phyloP scores from a whole-genome alignment of 2,329 filamentous ascomycete genomes.

The Colletotrichum gigasporum region DNA sequence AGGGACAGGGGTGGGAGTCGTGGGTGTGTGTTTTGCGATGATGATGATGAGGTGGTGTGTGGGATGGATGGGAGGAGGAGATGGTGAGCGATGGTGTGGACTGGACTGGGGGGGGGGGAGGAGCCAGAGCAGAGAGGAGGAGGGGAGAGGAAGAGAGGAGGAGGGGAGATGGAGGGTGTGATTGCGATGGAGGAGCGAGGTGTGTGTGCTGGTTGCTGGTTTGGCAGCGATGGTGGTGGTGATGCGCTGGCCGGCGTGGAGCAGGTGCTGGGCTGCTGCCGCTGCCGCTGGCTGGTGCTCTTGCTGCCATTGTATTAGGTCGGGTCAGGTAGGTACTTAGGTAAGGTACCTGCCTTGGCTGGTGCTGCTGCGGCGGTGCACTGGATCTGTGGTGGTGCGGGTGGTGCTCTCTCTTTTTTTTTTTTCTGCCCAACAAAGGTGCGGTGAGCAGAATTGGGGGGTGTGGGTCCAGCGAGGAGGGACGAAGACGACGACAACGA shows the following conservation, averaged over 20 bases:
- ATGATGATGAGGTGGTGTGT: slow-evolving; percentile 20
- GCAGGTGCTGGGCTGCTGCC: not conserved
- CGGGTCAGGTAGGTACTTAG: too few species aligned
- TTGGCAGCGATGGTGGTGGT: slow-evolving; percentile 5
- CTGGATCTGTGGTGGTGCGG: too few species aligned
- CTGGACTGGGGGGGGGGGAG: not conserved
- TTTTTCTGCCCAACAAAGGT: slow-evolving; percentile 21
- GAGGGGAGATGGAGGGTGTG: slow-evolving; percentile 15
- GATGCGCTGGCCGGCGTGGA: slow-evolving; percentile 22
- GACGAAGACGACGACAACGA: not conserved
- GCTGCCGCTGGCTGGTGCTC: not conserved
- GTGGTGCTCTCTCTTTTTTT: too few species aligned
- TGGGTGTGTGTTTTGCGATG: slow-evolving; percentile 5
- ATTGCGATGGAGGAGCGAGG: not conserved
- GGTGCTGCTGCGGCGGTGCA: too few species aligned
- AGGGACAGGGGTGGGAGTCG: slow-evolving; percentile 17
- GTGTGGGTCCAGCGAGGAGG: slow-evolving; percentile 21
- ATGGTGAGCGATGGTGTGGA: not conserved
- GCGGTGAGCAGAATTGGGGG: slow-evolving; percentile 24
- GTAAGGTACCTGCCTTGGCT: too few species aligned
- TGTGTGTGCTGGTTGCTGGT: not conserved
- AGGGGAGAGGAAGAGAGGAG: not conserved
- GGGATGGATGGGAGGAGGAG: not conserved
- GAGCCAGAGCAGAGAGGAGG: not conserved
- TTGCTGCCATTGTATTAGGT: too few species aligned